These are phyloP conservation scores for Nicotiana noctiflora DNA, from an alignment of 257 asterid genomes.

Conservation along the genomic window DNA sequence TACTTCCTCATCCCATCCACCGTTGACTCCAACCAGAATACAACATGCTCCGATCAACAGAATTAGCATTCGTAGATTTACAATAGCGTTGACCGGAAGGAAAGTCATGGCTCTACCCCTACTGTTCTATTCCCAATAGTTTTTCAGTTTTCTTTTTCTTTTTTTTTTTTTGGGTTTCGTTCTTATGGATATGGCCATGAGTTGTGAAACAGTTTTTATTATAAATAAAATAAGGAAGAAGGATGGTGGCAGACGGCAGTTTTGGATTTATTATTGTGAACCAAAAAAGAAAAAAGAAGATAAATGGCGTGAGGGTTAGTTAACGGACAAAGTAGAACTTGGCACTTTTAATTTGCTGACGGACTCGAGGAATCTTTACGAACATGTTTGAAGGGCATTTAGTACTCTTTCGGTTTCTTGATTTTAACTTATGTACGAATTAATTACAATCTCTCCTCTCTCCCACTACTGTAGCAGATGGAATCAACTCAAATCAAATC, in stretches of 20 bases:
- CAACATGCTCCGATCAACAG: constrained; percentile 32
- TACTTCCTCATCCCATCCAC: constrained; percentile 18
- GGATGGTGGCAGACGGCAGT: background rate
- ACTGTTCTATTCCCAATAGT: background rate
- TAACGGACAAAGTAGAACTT: background rate
- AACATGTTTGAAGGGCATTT: no score
- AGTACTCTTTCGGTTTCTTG: no score
- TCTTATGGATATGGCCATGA: background rate
- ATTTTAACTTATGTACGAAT: no score
- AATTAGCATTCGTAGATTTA: constrained; percentile 19
- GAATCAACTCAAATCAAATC: no score
- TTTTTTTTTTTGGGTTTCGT: background rate
- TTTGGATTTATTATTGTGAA: background rate
- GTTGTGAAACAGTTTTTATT: background rate
- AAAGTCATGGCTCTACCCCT: constrained; percentile 36
- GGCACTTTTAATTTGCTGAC: no score
- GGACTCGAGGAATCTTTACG: no score
- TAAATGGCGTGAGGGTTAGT: background rate
- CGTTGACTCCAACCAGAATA: constrained; percentile 22
- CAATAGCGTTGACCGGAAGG: constrained; percentile 17
- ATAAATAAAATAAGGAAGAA: background rate
- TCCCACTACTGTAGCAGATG: no score
- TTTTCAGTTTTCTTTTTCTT: background rate
- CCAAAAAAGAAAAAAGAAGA: no score
- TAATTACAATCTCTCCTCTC: no score